Percentiles rank a stretch among this genome's conserved stretches.
These are phyloP conservation scores for Jamesozyma hellenica DNA, from an alignment of 805 yeast genomes.

Conservation along the genomic window DNA sequence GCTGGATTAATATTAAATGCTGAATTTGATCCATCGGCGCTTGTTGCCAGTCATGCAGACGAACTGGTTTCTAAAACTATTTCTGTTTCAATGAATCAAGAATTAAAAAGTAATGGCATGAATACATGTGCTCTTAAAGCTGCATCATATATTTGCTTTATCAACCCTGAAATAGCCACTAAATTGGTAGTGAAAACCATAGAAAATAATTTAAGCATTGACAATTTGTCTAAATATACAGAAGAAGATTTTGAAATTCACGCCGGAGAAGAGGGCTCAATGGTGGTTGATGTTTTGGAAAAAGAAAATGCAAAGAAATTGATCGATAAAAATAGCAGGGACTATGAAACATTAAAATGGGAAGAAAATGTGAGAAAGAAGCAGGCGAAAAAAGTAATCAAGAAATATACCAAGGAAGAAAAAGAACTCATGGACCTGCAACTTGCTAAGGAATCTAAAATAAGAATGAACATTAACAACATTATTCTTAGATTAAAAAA, in stretches of 20 bases:
- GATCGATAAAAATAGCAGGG: conserved; percentile 66
- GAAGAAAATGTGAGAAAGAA: conserved; percentile 75
- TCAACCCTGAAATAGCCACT: conserved; percentile 47
- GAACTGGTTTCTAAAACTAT: conserved; percentile 15
- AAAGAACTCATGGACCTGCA: conserved; percentile 53
- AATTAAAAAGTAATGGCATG: conserved; percentile 18
- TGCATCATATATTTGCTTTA: conserved; percentile 42
- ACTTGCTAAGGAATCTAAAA: conserved; percentile 46
- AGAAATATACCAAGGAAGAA: conserved; percentile 71
- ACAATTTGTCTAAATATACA: conserved; percentile 33
- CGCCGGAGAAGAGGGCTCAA: conserved; percentile 56
- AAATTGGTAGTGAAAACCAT: conserved; percentile 42
- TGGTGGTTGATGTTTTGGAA: conserved; percentile 56
- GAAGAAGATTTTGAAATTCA: conserved; percentile 50
- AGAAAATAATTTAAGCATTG: conserved; percentile 32
- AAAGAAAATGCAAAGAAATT: conserved; percentile 34
- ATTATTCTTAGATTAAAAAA: conserved; percentile 35
- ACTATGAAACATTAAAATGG: conserved; percentile 82
- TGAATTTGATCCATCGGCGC: conserved; percentile 50
- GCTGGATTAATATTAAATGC: conserved; percentile 58
- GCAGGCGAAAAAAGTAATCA: conserved; percentile 41
- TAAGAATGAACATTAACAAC: conserved; percentile 39
- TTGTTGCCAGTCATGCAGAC: conserved; percentile 33
- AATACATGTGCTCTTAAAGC: conserved; percentile 43
- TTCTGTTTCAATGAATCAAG: conserved; percentile 12